Percentiles rank a stretch among this genome's conserved stretches.
These are phyloP conservation scores for Gynochthodes officinalis DNA, from an alignment of 257 asterid species.

Conservation along the genomic window DNA sequence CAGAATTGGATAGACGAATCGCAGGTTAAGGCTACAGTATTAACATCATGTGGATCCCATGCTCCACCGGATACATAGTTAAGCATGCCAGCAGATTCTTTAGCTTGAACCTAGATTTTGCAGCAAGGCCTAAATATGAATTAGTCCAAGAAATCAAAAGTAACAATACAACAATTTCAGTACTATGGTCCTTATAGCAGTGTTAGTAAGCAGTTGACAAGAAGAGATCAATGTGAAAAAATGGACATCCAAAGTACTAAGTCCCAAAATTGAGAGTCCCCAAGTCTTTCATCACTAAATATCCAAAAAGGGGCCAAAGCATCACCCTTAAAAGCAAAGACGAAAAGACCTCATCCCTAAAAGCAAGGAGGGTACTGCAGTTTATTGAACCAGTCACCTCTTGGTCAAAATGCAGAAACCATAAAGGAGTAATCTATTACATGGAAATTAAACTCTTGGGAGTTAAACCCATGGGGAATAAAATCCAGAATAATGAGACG, in stretches of 20 bases:
- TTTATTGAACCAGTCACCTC: background rate
- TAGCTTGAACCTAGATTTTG: slow-evolving; percentile 83
- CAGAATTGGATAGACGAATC: slow-evolving; percentile 90
- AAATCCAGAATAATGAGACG: background rate
- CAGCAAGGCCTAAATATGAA: slow-evolving; percentile 52
- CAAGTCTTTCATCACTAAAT: background rate
- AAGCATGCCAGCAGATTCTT: slow-evolving; percentile 81
- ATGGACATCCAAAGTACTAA: background rate
- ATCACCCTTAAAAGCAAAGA: no score
- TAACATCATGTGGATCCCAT: slow-evolving; percentile 95
- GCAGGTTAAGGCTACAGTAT: slow-evolving; percentile 60
- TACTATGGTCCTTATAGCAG: background rate
- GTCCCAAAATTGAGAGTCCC: background rate
- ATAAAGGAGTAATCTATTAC: background rate
- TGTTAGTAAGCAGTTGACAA: background rate
- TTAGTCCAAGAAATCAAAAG: slow-evolving; percentile 38
- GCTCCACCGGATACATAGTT: slow-evolving; percentile 85
- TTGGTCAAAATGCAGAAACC: background rate
- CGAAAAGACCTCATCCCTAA: background rate
- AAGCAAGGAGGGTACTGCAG: background rate
- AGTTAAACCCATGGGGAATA: background rate
- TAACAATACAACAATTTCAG: slow-evolving; percentile 18
- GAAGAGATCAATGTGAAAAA: background rate
- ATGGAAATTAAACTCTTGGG: background rate
- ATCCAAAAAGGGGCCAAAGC: background rate